phyloP scores from a whole-genome alignment of 1,139 yeast genomes.

The Kluyveromyces marxianus region DNA sequence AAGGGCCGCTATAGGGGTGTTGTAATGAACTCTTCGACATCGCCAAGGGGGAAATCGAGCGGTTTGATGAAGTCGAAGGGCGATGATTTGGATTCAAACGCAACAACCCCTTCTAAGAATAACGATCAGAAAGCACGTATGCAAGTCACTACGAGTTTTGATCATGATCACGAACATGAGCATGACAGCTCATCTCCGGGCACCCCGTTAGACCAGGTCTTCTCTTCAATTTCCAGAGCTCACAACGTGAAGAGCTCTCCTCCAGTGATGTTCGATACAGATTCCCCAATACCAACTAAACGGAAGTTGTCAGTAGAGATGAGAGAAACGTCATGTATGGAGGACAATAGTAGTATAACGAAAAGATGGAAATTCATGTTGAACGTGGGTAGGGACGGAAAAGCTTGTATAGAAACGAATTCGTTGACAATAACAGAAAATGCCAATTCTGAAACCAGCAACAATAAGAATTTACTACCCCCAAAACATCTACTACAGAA shows the following conservation, averaged over 20 bases:
- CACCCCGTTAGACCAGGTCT: slow-evolving; percentile 13
- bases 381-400: slow-evolving; percentile 22
- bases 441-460: neutral
- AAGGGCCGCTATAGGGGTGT: slow-evolving; percentile 27
- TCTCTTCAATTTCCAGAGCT: slow-evolving; percentile 17
- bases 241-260: slow-evolving; percentile 17
- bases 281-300: slow-evolving; percentile 9
- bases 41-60: slow-evolving; percentile 1
- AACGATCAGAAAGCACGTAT: neutral
- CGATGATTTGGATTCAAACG: neutral
- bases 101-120: neutral
- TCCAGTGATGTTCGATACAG: slow-evolving; percentile 8
- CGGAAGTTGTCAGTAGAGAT: slow-evolving; percentile 5
- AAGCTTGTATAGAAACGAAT: slow-evolving; percentile 12
- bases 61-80: neutral
- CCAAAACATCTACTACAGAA: slow-evolving; percentile 3
- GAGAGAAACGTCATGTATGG: neutral
- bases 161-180: neutral
- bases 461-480: slow-evolving; percentile 1
- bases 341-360: neutral
- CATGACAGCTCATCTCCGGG: slow-evolving; percentile 8
- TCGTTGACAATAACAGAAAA: neutral
- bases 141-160: neutral
- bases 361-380: slow-evolving; percentile 15
- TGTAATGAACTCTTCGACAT: slow-evolving; percentile 18